Conservation (phyloP, 2,329 filamentous ascomycete genomes). For the Ambrosiella cleistominuta region DNA sequence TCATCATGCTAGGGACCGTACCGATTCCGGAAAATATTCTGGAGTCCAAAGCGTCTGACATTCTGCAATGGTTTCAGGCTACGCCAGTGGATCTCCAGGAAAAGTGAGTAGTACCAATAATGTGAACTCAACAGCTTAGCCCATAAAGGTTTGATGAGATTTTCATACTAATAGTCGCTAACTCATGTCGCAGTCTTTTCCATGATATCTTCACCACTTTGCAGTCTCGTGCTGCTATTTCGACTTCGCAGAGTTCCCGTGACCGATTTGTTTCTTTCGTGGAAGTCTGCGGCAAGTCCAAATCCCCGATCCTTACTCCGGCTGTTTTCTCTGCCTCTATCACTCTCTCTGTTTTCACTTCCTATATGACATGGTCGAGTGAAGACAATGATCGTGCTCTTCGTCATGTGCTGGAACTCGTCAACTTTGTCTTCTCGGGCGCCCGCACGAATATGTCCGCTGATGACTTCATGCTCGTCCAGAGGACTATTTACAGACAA, state of each 20-base stretch:
- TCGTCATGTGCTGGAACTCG: slow-evolving; percentile 42
- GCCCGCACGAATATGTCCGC: slow-evolving; percentile 29
- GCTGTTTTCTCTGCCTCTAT: slow-evolving; percentile 36
- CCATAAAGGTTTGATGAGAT: not conserved
- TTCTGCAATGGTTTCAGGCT: slow-evolving; percentile 14
- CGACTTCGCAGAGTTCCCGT: slow-evolving; percentile 8
- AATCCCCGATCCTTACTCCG: slow-evolving; percentile 22
- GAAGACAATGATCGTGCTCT: slow-evolving; percentile 46
- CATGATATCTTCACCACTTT: slow-evolving; percentile 32
- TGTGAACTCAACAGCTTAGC: not conserved
- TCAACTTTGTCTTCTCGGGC: slow-evolving; percentile 31
- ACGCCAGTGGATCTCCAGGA: slow-evolving; percentile 12
- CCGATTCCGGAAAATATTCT: slow-evolving; percentile 9
- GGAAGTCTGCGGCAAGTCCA: slow-evolving; percentile 38
- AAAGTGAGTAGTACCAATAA: not conserved
- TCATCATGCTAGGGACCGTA: slow-evolving; percentile 6
- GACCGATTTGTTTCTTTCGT: slow-evolving; percentile 26
- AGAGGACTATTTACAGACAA: slow-evolving; percentile 29
- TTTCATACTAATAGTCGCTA: not conserved
- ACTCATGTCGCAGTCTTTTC: not conserved
- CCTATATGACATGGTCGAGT: slow-evolving; percentile 51
- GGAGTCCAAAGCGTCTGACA: slow-evolving; percentile 8
- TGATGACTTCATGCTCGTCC: slow-evolving; percentile 22
- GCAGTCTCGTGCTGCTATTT: slow-evolving; percentile 21
- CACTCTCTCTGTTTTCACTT: slow-evolving; percentile 35